A percentile compares a stretch with the other conserved stretches of the same genome.
phyloP scores from a whole-genome alignment of 2,329 filamentous ascomycete species.

The Lachnellula occidentalis region DNA sequence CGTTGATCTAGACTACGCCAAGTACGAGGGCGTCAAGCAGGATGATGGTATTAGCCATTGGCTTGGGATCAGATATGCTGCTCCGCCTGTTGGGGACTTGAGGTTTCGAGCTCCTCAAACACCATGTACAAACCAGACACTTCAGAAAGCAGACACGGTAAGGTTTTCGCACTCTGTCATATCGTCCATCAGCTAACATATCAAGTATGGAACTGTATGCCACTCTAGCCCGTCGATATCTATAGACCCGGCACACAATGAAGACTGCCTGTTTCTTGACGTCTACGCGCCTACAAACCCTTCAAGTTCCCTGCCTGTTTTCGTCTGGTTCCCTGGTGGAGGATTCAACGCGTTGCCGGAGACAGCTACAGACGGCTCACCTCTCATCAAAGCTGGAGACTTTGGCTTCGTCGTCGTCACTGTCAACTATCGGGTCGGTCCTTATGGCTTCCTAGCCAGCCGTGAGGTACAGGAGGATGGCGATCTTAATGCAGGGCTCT shows the following conservation, averaged over 20 bases:
- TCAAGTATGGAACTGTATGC: conserved; percentile 24
- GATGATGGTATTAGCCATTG: conserved; percentile 60
- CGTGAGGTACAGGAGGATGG: conserved; percentile 45
- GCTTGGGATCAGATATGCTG: conserved; percentile 71
- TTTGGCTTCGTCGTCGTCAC: conserved; percentile 63
- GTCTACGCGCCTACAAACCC: conserved; percentile 54
- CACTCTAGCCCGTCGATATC: conserved; percentile 21
- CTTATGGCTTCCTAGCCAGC: conserved; percentile 65
- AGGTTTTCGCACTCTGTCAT: neutral
- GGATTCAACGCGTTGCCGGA: conserved; percentile 49
- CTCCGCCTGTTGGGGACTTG: conserved; percentile 58
- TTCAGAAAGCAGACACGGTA: conserved; percentile 26
- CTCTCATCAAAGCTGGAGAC: conserved; percentile 53
- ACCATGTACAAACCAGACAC: conserved; percentile 36
- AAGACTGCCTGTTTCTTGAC: conserved; percentile 67
- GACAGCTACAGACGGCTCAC: conserved; percentile 53
- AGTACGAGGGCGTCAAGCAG: conserved; percentile 53
- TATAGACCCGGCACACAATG: conserved; percentile 36
- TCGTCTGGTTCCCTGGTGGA: conserved; percentile 53
- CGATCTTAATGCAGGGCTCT: conserved; percentile 62
- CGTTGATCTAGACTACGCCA: conserved; percentile 61
- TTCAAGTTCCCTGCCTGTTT: conserved; percentile 50
- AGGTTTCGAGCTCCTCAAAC: conserved; percentile 65
- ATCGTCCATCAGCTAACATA: conserved; percentile 1
- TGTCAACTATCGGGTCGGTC: conserved; percentile 72